Percentiles rank a stretch among this genome's conserved stretches.
Evolutionary conservation across 2,329 filamentous ascomycete genomes (phyloP).

Genomic region (Trichoderma sp.): DNA sequence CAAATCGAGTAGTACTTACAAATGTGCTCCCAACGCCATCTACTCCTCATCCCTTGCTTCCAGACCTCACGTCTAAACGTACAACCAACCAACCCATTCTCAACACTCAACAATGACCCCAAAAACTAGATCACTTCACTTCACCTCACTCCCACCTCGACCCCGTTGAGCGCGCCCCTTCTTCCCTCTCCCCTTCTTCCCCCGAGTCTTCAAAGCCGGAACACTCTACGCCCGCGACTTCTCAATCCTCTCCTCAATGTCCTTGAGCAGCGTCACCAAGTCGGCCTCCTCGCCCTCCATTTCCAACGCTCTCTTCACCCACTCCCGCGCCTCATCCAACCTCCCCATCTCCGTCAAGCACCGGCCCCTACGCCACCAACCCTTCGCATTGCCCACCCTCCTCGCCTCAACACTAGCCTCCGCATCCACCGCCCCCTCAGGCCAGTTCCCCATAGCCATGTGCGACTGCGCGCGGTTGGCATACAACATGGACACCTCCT

Average conservation of each 20-base stretch:
- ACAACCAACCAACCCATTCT: neutral
- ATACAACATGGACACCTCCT: conserved; percentile 79
- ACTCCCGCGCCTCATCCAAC: conserved; percentile 76
- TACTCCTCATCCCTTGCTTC: neutral
- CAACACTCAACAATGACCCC: neutral
- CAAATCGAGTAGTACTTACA: neutral
- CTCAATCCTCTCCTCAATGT: conserved; percentile 54
- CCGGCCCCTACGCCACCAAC: conserved; percentile 85
- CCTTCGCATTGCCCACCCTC: conserved; percentile 85
- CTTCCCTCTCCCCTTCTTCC: neutral
- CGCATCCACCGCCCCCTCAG: conserved; percentile 83
- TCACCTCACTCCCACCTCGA: neutral
- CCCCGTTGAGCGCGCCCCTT: neutral
- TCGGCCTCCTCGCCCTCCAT: conserved; percentile 73
- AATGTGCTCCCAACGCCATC: conserved; percentile 7
- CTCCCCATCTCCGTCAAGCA: conserved; percentile 90
- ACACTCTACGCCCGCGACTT: conserved; percentile 37
- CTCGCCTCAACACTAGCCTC: conserved; percentile 87
- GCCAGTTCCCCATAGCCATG: conserved; percentile 80
- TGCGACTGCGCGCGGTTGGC: conserved; percentile 88
- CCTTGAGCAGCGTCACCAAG: conserved; percentile 63
- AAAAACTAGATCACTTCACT: neutral
- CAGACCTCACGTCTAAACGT: neutral
- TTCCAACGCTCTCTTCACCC: conserved; percentile 76
- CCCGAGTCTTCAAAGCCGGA: neutral